phyloP scores from a whole-genome alignment of 495 filamentous ascomycete species.

The Hypoxylon subgilvum region DNA sequence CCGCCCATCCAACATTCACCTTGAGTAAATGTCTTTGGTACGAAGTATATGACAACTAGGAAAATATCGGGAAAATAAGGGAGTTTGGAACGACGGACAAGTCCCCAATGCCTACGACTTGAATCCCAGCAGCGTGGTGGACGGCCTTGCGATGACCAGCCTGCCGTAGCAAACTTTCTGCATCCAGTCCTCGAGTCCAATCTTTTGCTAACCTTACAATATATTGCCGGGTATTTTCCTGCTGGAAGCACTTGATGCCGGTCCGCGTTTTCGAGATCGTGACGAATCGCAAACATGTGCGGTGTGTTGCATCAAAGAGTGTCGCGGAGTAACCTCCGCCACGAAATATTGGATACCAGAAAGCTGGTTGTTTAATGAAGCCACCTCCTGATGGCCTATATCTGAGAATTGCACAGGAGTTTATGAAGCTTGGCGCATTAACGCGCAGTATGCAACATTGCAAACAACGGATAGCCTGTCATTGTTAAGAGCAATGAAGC shows the following conservation, averaged over 20 bases:
- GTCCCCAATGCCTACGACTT: neutral
- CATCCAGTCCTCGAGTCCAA: too few species aligned
- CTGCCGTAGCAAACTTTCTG: too few species aligned
- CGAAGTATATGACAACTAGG: too few species aligned
- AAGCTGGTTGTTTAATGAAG: neutral
- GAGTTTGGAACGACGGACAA: neutral
- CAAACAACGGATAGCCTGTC: too few species aligned
- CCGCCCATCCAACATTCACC: too few species aligned
- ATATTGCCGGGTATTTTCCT: too few species aligned
- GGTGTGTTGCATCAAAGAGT: neutral
- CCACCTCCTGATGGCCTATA: neutral
- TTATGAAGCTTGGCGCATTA: slow-evolving; percentile 1
- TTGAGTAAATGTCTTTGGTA: neutral
- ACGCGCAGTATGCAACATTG: neutral
- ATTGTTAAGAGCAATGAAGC: neutral
- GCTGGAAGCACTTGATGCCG: too few species aligned
- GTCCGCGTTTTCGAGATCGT: neutral
- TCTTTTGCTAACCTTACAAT: too few species aligned
- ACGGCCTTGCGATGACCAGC: neutral
- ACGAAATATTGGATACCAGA: slow-evolving; percentile 10
- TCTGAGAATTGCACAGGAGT: slow-evolving; percentile 8
- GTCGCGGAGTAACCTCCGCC: neutral
- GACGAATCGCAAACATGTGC: neutral
- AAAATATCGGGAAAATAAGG: neutral
- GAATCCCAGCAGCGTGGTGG: neutral